Evolutionary conservation across 768 basidiomycete genomes (phyloP).

Genomic region (Boletus edulis): DNA sequence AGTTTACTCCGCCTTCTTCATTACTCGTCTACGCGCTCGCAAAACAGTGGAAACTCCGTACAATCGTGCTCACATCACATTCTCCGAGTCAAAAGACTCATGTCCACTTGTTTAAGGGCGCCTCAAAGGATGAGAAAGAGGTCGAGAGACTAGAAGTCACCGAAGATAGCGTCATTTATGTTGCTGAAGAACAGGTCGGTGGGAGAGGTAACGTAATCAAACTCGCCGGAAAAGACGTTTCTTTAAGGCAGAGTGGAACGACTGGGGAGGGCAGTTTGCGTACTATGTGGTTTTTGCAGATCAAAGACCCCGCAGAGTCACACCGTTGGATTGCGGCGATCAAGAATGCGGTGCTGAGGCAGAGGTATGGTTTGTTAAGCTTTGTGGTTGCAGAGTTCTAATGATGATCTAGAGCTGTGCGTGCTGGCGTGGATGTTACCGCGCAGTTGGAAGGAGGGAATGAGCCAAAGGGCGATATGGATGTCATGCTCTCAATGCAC

Average conservation of each 20-base stretch:
- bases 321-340: constrained; percentile 77
- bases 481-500: constrained; percentile 80
- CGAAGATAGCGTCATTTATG: constrained; percentile 72
- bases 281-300: constrained; percentile 61
- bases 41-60: constrained; percentile 69
- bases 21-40: constrained; percentile 71
- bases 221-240: constrained; percentile 63
- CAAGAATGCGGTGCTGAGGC: constrained; percentile 68
- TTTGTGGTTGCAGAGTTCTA: not conserved
- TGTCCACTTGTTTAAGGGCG: constrained; percentile 72
- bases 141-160: constrained; percentile 74
- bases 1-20: constrained; percentile 66
- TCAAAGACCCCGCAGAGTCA: constrained; percentile 55
- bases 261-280: constrained; percentile 1
- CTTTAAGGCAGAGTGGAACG: constrained; percentile 34
- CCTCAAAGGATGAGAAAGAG: constrained; percentile 59
- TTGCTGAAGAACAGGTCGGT: constrained; percentile 54
- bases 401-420: constrained; percentile 49
- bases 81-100: constrained; percentile 40
- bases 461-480: constrained; percentile 78
- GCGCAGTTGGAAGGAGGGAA: constrained; percentile 39
- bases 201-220: constrained; percentile 57
- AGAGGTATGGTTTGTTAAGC: constrained; percentile 45
- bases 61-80: constrained; percentile 55
- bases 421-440: constrained; percentile 60